Conservation (phyloP, 1,139 yeast species). For the Kurtzmaniella quercitrusa region DNA sequence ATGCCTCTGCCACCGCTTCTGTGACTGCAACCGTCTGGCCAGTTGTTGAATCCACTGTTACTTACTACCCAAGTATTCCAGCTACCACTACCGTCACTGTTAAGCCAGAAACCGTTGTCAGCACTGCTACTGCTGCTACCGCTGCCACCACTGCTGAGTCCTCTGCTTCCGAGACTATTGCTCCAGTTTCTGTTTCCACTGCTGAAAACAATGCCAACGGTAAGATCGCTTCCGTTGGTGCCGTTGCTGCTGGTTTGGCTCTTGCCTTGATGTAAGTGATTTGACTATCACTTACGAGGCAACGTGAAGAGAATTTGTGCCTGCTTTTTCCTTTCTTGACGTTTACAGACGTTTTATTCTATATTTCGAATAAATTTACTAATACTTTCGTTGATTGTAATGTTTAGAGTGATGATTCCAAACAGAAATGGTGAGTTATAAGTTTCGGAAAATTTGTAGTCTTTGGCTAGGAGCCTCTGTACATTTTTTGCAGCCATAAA, state of each 20-base stretch:
- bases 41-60: background rate
- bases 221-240: constrained; percentile 1
- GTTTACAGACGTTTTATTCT: background rate
- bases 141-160: background rate
- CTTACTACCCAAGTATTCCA: constrained; percentile 1
- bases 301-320: background rate
- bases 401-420: background rate
- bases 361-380: background rate
- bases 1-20: background rate
- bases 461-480: too few relatives aligned
- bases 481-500: too few relatives aligned
- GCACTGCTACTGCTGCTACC: background rate
- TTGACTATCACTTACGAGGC: background rate
- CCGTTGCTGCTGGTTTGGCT: constrained; percentile 1
- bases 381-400: background rate
- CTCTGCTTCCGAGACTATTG: background rate
- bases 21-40: background rate
- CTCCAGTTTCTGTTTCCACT: background rate
- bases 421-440: too few relatives aligned
- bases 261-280: background rate
- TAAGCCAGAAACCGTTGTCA: background rate
- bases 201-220: background rate
- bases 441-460: too few relatives aligned
- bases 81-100: background rate
- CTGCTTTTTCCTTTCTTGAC: background rate